Percentiles rank a stretch among this genome's conserved stretches.
Evolutionary conservation across 441 rosid genomes (phyloP).

Genomic region (Breynia disticha): DNA sequence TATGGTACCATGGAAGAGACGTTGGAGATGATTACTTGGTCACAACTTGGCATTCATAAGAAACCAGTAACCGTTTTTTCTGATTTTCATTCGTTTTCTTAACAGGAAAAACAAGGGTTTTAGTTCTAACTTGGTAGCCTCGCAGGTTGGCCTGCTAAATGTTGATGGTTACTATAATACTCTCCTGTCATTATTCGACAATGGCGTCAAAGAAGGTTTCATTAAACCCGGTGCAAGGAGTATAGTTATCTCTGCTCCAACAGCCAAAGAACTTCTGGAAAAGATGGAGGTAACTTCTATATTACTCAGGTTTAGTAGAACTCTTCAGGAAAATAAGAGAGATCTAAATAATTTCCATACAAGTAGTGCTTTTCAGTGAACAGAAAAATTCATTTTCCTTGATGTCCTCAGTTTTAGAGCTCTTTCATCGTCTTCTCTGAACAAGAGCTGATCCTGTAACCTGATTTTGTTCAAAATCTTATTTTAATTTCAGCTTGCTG

Average conservation of each 20-base stretch:
- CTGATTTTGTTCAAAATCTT: neutral
- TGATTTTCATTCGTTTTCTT: slow-evolving; percentile 11
- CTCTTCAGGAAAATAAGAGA: neutral
- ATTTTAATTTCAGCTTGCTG: neutral
- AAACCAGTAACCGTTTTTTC: slow-evolving; percentile 53
- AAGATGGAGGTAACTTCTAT: slow-evolving; percentile 72
- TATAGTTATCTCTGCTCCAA: slow-evolving; percentile 75
- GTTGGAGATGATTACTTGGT: slow-evolving; percentile 96
- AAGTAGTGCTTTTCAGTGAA: neutral
- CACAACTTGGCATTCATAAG: slow-evolving; percentile 92
- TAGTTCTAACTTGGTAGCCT: slow-evolving; percentile 7
- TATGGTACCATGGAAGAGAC: slow-evolving; percentile 97
- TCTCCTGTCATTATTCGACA: slow-evolving; percentile 77
- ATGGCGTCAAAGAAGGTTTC: slow-evolving; percentile 83
- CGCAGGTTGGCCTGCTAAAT: slow-evolving; percentile 85
- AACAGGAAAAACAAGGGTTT: neutral
- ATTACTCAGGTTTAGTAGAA: neutral
- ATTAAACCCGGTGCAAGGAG: slow-evolving; percentile 77
- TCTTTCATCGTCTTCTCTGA: too few relatives aligned
- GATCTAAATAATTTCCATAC: neutral
- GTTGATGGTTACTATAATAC: slow-evolving; percentile 81
- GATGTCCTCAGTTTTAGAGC: neutral
- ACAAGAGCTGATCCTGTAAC: neutral
- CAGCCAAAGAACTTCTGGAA: slow-evolving; percentile 74
- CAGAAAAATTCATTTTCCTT: too few relatives aligned